Conservation (phyloP, 768 basidiomycete genomes). For the Podaxis carcinomalis region DNA sequence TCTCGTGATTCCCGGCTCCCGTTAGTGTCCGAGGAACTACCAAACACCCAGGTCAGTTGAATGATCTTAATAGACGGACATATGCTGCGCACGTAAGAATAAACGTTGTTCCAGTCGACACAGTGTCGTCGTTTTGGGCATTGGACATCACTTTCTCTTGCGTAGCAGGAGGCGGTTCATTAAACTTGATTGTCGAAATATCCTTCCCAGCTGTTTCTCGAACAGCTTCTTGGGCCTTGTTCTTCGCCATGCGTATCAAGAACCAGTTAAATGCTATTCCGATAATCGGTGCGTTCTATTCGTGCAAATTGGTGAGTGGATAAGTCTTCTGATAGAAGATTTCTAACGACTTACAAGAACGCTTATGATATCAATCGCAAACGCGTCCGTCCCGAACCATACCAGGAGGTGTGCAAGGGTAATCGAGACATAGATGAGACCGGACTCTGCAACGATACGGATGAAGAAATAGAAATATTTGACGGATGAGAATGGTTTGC, state of each 20-base stretch:
- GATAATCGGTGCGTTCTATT: neutral
- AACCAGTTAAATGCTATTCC: constrained; percentile 3
- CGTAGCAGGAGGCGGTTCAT: neutral
- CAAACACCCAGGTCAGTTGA: neutral
- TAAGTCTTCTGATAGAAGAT: neutral
- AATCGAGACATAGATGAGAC: neutral
- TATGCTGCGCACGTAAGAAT: neutral
- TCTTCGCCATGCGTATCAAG: neutral
- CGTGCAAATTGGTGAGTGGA: neutral
- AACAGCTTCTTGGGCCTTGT: neutral
- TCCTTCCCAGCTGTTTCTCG: neutral
- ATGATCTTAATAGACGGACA: too few species aligned
- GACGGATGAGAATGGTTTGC: neutral
- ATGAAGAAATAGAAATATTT: neutral
- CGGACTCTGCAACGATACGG: neutral
- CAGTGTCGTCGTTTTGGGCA: neutral
- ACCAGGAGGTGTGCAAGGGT: neutral
- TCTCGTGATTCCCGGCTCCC: neutral
- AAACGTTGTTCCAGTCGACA: neutral
- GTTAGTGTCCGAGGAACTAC: neutral
- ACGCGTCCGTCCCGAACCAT: neutral
- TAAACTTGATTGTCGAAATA: neutral
- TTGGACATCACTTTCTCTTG: neutral
- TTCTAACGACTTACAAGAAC: neutral
- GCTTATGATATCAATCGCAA: neutral